Evolutionary conservation across 2,329 filamentous ascomycete genomes (phyloP).

Genomic region (Ophiostoma populinum): DNA sequence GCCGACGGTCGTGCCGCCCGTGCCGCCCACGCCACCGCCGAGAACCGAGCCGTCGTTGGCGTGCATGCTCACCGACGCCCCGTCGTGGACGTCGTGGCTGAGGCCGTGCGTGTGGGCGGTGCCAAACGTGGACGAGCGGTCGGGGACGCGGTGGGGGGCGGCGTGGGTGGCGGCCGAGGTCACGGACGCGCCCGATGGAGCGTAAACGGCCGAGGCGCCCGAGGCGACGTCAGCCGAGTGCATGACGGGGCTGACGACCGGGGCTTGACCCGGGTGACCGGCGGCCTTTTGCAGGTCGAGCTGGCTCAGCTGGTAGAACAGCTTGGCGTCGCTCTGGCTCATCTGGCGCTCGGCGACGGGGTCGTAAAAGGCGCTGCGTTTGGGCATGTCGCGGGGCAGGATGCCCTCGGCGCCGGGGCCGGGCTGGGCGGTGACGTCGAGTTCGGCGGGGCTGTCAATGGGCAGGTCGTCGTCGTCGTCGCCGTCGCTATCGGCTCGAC

Average conservation of each 20-base stretch:
- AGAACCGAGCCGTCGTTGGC: conserved; percentile 8
- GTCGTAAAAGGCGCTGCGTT: conserved; percentile 78
- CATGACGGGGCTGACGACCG: conserved; percentile 29
- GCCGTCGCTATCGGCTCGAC: conserved; percentile 22
- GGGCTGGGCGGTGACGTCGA: no score
- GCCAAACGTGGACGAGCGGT: conserved; percentile 2
- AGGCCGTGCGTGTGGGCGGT: background rate
- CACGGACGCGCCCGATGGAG: conserved; percentile 1
- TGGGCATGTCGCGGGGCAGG: conserved; percentile 41
- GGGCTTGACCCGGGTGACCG: conserved; percentile 17
- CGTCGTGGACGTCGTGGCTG: conserved; percentile 3
- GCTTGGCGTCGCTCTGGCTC: conserved; percentile 84
- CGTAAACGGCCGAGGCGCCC: no score
- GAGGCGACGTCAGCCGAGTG: no score
- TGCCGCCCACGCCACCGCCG: conserved; percentile 7
- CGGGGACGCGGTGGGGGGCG: conserved; percentile 3
- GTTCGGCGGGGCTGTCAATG: conserved; percentile 14
- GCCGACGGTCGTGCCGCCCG: conserved; percentile 9
- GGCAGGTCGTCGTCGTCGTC: conserved; percentile 4
- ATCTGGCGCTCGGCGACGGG: conserved; percentile 86
- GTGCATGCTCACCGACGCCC: conserved; percentile 3
- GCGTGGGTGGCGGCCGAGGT: background rate
- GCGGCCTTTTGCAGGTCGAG: conserved; percentile 31
- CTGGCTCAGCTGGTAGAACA: conserved; percentile 87
- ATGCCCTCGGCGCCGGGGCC: conserved; percentile 40